Percentiles rank a stretch among this genome's conserved stretches.
Evolutionary conservation across 192 early-diverging fungal species (phyloP).

Genomic region (Coemansia sp.): DNA sequence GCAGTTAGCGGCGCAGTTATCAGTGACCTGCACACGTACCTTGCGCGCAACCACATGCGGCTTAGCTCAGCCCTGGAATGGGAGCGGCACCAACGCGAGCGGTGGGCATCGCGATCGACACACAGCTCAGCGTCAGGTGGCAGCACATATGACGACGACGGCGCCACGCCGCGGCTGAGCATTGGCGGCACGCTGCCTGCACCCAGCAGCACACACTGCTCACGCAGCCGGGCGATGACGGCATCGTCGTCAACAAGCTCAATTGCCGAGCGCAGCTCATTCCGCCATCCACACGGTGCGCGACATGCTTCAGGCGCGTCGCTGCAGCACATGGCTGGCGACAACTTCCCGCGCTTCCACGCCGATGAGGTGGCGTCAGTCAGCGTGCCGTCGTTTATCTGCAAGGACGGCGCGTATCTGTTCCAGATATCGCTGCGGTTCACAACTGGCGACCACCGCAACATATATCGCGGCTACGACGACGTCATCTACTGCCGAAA

Average conservation of each 20-base stretch:
- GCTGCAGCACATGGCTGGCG: conserved; percentile 40
- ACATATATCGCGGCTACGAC: conserved; percentile 72
- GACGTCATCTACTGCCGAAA: conserved; percentile 81
- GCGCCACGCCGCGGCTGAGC: conserved; percentile 34
- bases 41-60: conserved; percentile 36
- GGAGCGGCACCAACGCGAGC: conserved; percentile 58
- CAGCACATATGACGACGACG: conserved; percentile 37
- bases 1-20: conserved; percentile 64
- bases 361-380: conserved; percentile 52
- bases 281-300: conserved; percentile 41
- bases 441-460: conserved; percentile 57
- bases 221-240: conserved; percentile 44
- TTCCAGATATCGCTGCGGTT: conserved; percentile 65
- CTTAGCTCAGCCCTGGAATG: conserved; percentile 59
- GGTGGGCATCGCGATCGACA: conserved; percentile 25
- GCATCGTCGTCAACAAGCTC: conserved; percentile 50
- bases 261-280: conserved; percentile 50
- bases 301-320: conserved; percentile 53
- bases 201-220: conserved; percentile 8
- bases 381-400: conserved; percentile 64
- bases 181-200: conserved; percentile 12
- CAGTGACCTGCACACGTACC: conserved; percentile 62
- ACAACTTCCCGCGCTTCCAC: conserved; percentile 44
- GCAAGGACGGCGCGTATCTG: conserved; percentile 70
- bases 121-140: conserved; percentile 35